Percentiles rank a stretch among this genome's conserved stretches.
These are phyloP conservation scores for Omphalea diandra DNA, from an alignment of 441 rosid genomes.

Conservation along the genomic window DNA sequence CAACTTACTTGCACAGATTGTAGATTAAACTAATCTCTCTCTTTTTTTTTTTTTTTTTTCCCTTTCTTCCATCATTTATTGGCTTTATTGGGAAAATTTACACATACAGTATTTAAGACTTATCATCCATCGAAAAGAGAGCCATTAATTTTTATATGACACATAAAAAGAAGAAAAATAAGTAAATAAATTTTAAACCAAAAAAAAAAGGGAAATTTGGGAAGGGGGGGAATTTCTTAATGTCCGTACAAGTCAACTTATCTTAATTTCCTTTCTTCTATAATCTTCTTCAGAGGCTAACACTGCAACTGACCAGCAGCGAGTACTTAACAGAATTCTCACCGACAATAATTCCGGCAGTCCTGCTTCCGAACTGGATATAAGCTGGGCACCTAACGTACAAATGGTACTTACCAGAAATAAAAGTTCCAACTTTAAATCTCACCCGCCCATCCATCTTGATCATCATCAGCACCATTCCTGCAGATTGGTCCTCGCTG, in stretches of 20 bases:
- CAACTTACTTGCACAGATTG: not conserved
- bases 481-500: constrained; percentile 42
- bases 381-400: constrained; percentile 55
- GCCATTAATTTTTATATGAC: constrained; percentile 5
- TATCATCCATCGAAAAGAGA: not conserved
- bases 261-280: constrained; percentile 19
- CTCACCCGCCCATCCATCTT: constrained; percentile 76
- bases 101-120: constrained; percentile 11
- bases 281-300: constrained; percentile 42
- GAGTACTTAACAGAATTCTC: constrained; percentile 63
- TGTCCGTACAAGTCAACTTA: constrained; percentile 28
- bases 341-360: constrained; percentile 40
- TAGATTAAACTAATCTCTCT: constrained; percentile 18
- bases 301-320: constrained; percentile 50
- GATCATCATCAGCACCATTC: constrained; percentile 39
- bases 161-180: too few relatives aligned
- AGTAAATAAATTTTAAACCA: not conserved
- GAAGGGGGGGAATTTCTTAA: too few relatives aligned
- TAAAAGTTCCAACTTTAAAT: constrained; percentile 71
- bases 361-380: constrained; percentile 46
- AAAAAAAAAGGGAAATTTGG: too few relatives aligned
- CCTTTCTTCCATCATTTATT: constrained; percentile 12
- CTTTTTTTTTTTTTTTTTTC: not conserved
- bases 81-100: constrained; percentile 22
- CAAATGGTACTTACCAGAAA: constrained; percentile 57